Base-by-base conservation (phyloP, 2,329 filamentous ascomycete species). In the Domatiomyces catenatus region DNA sequence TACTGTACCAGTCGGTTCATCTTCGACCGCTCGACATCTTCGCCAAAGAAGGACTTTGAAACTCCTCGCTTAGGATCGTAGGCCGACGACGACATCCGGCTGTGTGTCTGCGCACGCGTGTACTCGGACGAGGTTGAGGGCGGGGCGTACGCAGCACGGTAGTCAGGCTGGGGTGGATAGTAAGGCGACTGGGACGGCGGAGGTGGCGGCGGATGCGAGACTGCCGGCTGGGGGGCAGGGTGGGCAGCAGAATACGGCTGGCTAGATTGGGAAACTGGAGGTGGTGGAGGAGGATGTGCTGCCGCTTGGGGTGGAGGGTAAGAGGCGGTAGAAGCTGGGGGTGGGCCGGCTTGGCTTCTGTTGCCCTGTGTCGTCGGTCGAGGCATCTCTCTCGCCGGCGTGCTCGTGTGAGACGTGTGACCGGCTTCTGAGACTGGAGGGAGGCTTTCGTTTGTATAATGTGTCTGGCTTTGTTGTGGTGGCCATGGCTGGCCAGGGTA, bases 1-100 rank as follows among this genome's bases (percentile, higher is more conserved):
- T 87, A 96, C n/a, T 79, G 75, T 42, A 84, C 76, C 10, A 86
- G 86, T 28, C 75, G 74, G 15, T 94, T 71, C 90, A 96, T 96
- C 64, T 92, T 87, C 53, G 93, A 84, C 66, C 92, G 92, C 63
- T 94, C 86, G 1, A 81, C 83, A 42, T 71, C 69, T 32, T 70
- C 67, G 28, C 53, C 74, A 20, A 48, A 49, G 44, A 58, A 56
- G 19, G 48, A 42, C 44, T 52, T 57, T 49, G 56, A 49, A 12
- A 46, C 49, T 10, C 50, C 47, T 48, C 50, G 55, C 22, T 44
- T 48, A 12, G 42, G 42, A 12, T 54, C 51, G 32, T 47, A 52
- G 42, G 51, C 46, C 5, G 53, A 20, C n/a, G 54, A 52, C 4
- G 54, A 8, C 46, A 51, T 47, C 15, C 52, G 44, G 19, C 46